Conservation (phyloP, 2,329 filamentous ascomycete genomes). For the Botrytis deweyae region DNA sequence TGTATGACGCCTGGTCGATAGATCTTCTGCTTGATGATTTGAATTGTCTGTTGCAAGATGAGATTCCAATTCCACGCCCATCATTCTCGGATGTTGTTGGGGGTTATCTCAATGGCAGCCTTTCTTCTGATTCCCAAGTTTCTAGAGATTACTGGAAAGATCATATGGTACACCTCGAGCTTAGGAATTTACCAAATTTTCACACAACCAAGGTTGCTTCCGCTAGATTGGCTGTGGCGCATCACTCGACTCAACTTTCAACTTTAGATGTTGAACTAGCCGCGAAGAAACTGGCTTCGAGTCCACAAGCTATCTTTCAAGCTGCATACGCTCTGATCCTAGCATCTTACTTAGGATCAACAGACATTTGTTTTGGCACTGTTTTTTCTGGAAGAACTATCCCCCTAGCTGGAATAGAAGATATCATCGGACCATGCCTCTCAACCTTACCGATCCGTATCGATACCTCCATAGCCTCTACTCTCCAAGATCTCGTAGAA, state of each 20-base stretch:
- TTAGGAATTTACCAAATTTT: slow-evolving; percentile 58
- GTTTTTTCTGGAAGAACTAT: slow-evolving; percentile 80
- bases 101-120: slow-evolving; percentile 44
- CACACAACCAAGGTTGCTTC: slow-evolving; percentile 42
- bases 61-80: slow-evolving; percentile 44
- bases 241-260: slow-evolving; percentile 39
- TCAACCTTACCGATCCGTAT: slow-evolving; percentile 71
- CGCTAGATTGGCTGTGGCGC: slow-evolving; percentile 35
- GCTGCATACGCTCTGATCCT: slow-evolving; percentile 67
- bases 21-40: slow-evolving; percentile 73
- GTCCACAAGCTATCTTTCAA: slow-evolving; percentile 74
- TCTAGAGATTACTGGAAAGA: slow-evolving; percentile 68
- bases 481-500: slow-evolving; percentile 59
- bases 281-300: slow-evolving; percentile 39
- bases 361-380: slow-evolving; percentile 72
- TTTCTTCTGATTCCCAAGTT: slow-evolving; percentile 40
- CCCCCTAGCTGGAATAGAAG: slow-evolving; percentile 68
- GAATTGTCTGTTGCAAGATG: slow-evolving; percentile 43
- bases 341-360: slow-evolving; percentile 58
- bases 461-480: slow-evolving; percentile 52
- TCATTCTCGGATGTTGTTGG: slow-evolving; percentile 61
- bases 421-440: slow-evolving; percentile 77
- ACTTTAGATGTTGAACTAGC: slow-evolving; percentile 32
- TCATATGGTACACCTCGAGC: slow-evolving; percentile 57
- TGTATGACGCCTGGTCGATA: slow-evolving; percentile 94